Base-by-base conservation (phyloP, 2,329 filamentous ascomycete genomes). In the Alternaria solani region DNA sequence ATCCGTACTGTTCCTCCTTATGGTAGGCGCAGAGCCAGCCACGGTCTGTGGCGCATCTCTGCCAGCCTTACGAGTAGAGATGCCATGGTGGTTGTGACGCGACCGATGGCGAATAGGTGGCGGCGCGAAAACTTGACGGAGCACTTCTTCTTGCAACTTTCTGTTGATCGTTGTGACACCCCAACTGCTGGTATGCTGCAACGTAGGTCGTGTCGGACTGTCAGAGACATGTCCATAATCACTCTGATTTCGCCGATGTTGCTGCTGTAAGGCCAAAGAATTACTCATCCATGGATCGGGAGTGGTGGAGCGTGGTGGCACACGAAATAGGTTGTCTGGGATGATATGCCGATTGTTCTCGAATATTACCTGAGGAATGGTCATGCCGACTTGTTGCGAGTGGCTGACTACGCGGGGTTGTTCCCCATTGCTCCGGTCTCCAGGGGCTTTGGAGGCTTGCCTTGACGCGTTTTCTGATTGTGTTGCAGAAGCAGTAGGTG, bases 331-430 rank as follows among this genome's bases (percentile, higher is more conserved):
- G 70, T 91, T 92, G 46, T 92, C 88, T 1, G 94, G 94, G 42
- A 97, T 88, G 59, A 98, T 96, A 74, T 98, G 94, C 65, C 91
- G 88, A 75, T 98, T 98, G 76, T 97, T 94, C 72, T 94, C 92
- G 62, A 97, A 93, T 0, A 95, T 93, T 47, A 98, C 94, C 41
- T 95, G 94, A 2, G 94, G 94, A 30, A 96, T 88, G 23, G 90
- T 87, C 34, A 88, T 86, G 18, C 38, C 38, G 36, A 87, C 86
- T 57, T 91, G 86, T 61, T 97, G 85, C 12, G 92, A 96, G 76
- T 97, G 93, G 72, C 88, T 89, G 62, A 90, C 85, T 48, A 89
- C 83, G 48, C 88, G 70, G 32, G 70, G 70, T 36, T 64, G 66
- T 30, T 72, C 69, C 53, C 67, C 68, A 9, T 64, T 60, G 1